A percentile compares a stretch with the other conserved stretches of the same genome.
These are phyloP conservation scores for Dacryopinax spathularia DNA, from an alignment of 768 basidiomycete species.

Conservation along the genomic window DNA sequence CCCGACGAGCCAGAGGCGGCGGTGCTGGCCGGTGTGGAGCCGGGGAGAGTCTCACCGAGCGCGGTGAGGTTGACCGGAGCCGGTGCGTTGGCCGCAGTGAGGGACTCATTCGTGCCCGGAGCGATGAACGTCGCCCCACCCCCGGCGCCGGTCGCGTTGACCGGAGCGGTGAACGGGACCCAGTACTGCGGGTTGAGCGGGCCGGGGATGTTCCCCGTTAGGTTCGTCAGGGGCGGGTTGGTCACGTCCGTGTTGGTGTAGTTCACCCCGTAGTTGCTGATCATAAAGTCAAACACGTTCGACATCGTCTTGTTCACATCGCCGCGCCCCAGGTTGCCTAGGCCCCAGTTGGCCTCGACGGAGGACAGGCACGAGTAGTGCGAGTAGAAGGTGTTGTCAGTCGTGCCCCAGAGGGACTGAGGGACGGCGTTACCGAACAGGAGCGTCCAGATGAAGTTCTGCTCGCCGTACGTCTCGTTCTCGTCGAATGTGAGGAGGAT, in stretches of 20 bases:
- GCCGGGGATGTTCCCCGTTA: slow-evolving; percentile 16
- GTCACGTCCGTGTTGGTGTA: slow-evolving; percentile 7
- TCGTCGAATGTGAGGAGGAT: slow-evolving; percentile 51
- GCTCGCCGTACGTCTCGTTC: slow-evolving; percentile 23
- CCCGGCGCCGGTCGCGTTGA: slow-evolving; percentile 29
- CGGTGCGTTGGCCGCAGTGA: slow-evolving; percentile 27
- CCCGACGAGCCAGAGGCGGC: not conserved
- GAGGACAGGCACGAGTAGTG: slow-evolving; percentile 47
- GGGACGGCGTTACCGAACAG: slow-evolving; percentile 35
- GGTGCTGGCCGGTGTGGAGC: not conserved
- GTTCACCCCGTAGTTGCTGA: slow-evolving; percentile 9
- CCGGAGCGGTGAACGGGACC: slow-evolving; percentile 7
- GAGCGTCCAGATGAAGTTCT: slow-evolving; percentile 35
- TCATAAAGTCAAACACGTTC: not conserved
- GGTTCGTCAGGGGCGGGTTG: slow-evolving; percentile 13
- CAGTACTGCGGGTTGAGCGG: slow-evolving; percentile 3
- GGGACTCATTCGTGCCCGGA: slow-evolving; percentile 22
- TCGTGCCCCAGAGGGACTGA: slow-evolving; percentile 27
- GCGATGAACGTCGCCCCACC: slow-evolving; percentile 30
- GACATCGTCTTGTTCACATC: slow-evolving; percentile 10
- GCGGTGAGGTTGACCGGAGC: slow-evolving; percentile 30
- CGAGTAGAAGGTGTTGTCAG: slow-evolving; percentile 42
- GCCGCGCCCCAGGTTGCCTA: slow-evolving; percentile 23
- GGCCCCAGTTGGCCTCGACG: slow-evolving; percentile 46
- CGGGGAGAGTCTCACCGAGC: not conserved